Base-by-base conservation (phyloP, 306 rosid genomes). In the Purshia tridentata region DNA sequence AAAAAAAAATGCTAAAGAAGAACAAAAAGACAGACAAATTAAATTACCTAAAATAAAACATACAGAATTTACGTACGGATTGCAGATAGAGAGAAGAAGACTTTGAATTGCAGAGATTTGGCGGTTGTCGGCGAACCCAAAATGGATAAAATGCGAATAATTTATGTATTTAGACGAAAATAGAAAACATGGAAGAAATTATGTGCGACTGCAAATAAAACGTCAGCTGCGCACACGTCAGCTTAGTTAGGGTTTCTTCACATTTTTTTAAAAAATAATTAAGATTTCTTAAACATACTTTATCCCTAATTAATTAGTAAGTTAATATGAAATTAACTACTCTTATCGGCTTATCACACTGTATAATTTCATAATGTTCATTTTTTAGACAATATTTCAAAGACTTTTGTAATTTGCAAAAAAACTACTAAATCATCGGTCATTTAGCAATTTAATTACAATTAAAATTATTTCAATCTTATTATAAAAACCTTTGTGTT, bases 41-140 rank as follows among this genome's bases (percentile, higher is more conserved):
- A 35, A 68, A 35, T 16, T n/a, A 46, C 19, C 8, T 18, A 42
- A 51, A 40, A 58, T 41, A 8, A 54, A 29, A 19, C 74, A 70
- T 70, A 70, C 74, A 2, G 39, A 41, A 53, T 54, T 50, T 40
- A 20, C 22, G 63, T 40, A 20, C 22, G 52, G 74, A 41, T 51
- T 53, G 50, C 73, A 47, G 64, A 16, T 16, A 70, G 39, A 7
- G 39, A 4, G 52, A 35, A 52, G 19, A 4, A 41, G 29, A 52
- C 52, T 70, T 70, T 40, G 52, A 41, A 53, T 39, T 54, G 74
- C 74, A 54, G 74, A 70, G 20, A 47, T 70, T 70, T 70, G 74
- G 64, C 64, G 64, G 64, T 70, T 70, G 74, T 70, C 52, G 74
- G 74, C 74, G 74, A 70, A 54, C 52, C 52, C 50, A 18, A 41